Evolutionary conservation across 2,329 filamentous ascomycete species (phyloP).

Genomic region (Microsporum audouinii): DNA sequence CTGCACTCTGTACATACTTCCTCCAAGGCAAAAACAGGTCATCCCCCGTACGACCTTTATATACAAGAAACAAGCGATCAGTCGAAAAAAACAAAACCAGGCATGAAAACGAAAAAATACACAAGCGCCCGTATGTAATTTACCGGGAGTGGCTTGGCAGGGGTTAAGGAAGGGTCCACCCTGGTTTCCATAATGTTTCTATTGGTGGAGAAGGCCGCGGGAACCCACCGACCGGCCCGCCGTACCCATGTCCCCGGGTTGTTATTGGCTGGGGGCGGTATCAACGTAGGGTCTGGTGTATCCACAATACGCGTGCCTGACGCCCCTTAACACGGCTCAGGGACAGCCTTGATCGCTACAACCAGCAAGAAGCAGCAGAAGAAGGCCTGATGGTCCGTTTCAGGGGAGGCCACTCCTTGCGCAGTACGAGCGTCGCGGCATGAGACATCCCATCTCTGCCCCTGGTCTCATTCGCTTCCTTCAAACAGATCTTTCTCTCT

Average conservation of each 20-base stretch:
- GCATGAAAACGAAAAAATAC: not conserved
- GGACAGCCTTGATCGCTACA: not conserved
- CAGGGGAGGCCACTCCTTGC: not conserved
- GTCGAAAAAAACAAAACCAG: not conserved
- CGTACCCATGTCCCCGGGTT: not conserved
- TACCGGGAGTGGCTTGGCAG: conserved; percentile 3
- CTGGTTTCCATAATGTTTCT: not conserved
- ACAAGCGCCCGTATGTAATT: not conserved
- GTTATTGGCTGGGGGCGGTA: not conserved
- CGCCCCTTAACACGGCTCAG: not conserved
- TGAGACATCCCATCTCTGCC: conserved; percentile 5
- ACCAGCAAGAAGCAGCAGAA: not conserved
- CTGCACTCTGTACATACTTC: not conserved
- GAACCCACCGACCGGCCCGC: not conserved
- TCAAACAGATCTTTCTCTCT: not conserved
- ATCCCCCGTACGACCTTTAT: not conserved
- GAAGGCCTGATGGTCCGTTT: not conserved
- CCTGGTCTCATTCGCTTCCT: conserved; percentile 7
- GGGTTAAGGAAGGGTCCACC: not conserved
- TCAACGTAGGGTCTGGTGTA: not conserved
- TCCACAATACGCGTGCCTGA: not conserved
- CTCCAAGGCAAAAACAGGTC: not conserved
- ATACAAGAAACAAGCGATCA: not conserved
- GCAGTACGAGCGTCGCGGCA: not conserved
- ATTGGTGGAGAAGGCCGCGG: not conserved